These are phyloP conservation scores for Xylariaceae sp. DNA, from an alignment of 2,329 filamentous ascomycete species.

Conservation along the genomic window DNA sequence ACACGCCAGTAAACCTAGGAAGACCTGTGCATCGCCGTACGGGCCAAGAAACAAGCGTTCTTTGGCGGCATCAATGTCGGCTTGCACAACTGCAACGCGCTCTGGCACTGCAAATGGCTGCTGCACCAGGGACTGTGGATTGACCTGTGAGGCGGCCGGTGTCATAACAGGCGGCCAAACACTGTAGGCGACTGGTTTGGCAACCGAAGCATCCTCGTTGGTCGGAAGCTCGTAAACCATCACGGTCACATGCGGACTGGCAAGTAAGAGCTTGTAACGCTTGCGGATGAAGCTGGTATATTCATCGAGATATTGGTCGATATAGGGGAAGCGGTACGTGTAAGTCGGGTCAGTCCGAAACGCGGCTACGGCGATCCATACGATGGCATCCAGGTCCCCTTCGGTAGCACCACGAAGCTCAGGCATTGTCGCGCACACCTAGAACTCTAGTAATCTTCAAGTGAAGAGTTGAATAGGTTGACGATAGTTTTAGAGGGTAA, in stretches of 20 bases:
- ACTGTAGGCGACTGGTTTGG: not conserved
- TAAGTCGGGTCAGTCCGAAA: not conserved
- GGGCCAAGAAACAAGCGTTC: not conserved
- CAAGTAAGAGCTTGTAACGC: not conserved
- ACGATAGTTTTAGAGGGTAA: too few relatives aligned
- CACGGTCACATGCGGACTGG: not conserved
- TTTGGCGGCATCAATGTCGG: not conserved
- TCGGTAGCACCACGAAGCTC: not conserved
- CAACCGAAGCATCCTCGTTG: not conserved
- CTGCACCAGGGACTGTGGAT: not conserved
- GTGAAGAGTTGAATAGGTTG: too few relatives aligned
- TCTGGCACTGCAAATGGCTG: not conserved
- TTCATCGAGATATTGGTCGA: not conserved
- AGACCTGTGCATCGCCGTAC: not conserved
- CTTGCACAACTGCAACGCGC: not conserved
- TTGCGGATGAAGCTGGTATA: not conserved
- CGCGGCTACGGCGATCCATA: not conserved
- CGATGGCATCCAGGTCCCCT: not conserved
- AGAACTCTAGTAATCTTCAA: too few relatives aligned
- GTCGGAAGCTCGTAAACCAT: not conserved
- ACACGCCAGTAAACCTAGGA: not conserved
- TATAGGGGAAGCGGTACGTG: not conserved
- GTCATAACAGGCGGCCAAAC: not conserved
- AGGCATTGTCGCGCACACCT: not conserved
- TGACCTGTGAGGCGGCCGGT: not conserved